A percentile compares a stretch with the other conserved stretches of the same genome.
Conservation (phyloP, 768 basidiomycete genomes). For the Podaxis mareebaensis region DNA sequence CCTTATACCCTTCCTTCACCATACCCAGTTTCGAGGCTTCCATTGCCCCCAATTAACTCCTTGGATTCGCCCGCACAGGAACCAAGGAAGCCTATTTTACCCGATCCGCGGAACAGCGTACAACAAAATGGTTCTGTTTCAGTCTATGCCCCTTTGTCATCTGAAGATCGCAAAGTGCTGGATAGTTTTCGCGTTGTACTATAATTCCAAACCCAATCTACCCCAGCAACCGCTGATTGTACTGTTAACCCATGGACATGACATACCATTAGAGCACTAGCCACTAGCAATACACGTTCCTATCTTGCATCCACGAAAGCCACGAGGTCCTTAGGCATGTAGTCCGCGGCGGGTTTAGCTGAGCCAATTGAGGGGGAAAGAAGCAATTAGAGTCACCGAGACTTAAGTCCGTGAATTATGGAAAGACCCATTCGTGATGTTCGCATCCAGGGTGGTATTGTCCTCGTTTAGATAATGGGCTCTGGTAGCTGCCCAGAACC, state of each 20-base stretch:
- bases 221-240: not conserved
- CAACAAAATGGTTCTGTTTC: conserved; percentile 13
- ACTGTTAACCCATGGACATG: not conserved
- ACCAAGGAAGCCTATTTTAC: conserved; percentile 3
- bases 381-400: conserved; percentile 32
- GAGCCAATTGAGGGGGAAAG: conserved; percentile 24
- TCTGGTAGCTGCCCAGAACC: conserved; percentile 1
- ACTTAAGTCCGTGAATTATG: conserved; percentile 24
- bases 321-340: not conserved
- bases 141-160: conserved; percentile 44
- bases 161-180: conserved; percentile 61
- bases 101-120: conserved; percentile 3
- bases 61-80: conserved; percentile 8
- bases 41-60: conserved; percentile 12
- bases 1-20: conserved; percentile 12
- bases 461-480: not conserved
- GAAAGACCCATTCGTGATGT: not conserved
- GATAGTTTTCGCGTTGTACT: conserved; percentile 52
- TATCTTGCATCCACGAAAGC: conserved; percentile 16
- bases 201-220: conserved; percentile 5
- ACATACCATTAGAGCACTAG: conserved; percentile 6
- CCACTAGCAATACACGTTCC: conserved; percentile 6
- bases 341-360: not conserved
- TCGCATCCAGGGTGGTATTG: not conserved
- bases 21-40: conserved; percentile 6